Evolutionary conservation across 2,329 filamentous ascomycete species (phyloP).

Genomic region (Cordyceps cicadae): DNA sequence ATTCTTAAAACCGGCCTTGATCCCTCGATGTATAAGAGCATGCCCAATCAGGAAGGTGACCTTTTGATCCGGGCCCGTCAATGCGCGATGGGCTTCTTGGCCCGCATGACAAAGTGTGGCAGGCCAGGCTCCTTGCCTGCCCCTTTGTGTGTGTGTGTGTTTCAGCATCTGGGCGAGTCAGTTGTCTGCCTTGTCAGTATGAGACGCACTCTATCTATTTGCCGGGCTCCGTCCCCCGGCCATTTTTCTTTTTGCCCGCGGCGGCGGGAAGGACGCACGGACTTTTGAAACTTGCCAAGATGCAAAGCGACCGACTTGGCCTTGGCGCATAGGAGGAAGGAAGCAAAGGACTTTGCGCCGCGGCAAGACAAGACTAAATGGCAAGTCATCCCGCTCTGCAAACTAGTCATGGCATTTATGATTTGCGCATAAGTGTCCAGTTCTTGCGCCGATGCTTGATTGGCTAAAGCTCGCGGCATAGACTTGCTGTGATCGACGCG

Average conservation of each 20-base stretch:
- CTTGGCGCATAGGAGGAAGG: not conserved
- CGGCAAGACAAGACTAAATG: too few species aligned
- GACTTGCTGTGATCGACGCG: too few species aligned
- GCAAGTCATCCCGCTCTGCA: too few species aligned
- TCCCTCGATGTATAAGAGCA: not conserved
- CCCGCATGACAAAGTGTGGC: not conserved
- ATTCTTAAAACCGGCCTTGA: not conserved
- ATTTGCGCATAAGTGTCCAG: too few species aligned
- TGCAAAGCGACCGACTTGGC: not conserved
- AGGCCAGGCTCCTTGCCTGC: not conserved
- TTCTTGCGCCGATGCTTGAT: too few species aligned
- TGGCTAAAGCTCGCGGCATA: too few species aligned
- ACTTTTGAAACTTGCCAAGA: not conserved
- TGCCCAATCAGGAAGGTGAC: not conserved
- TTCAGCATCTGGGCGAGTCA: not conserved
- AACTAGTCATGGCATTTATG: too few species aligned
- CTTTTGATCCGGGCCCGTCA: not conserved
- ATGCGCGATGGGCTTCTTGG: not conserved
- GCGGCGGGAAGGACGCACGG: not conserved
- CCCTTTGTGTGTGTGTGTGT: too few species aligned
- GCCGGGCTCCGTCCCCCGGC: not conserved
- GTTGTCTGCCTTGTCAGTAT: not conserved
- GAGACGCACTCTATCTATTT: not conserved
- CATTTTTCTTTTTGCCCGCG: not conserved
- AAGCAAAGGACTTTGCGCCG: too few species aligned